Evolutionary conservation across 1,284 basidiomycete species (phyloP).

Genomic region (Rhizopogon parksii): DNA sequence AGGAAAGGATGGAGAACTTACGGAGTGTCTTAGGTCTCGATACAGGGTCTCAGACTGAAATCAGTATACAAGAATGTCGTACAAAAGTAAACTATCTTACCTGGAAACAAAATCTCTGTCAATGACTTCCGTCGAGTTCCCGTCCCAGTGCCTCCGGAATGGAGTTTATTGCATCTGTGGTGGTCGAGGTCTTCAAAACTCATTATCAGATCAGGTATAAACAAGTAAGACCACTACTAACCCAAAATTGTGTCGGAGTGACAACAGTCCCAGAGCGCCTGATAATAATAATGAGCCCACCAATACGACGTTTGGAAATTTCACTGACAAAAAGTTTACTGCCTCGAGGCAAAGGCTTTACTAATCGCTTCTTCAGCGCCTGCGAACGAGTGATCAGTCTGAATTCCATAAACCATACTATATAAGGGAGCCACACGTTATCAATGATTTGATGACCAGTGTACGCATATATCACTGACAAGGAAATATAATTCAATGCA

Average conservation of each 20-base stretch:
- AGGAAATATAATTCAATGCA: not conserved
- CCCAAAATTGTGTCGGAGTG: constrained; percentile 27
- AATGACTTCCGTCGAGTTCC: not conserved
- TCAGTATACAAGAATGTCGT: not conserved
- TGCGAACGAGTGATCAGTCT: constrained; percentile 12
- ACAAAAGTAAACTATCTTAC: not conserved
- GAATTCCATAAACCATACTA: not conserved
- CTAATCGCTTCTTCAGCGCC: constrained; percentile 34
- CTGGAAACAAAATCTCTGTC: not conserved
- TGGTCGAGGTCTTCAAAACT: constrained; percentile 20
- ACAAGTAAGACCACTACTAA: not conserved
- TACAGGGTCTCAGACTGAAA: not conserved
- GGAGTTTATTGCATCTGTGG: constrained; percentile 16
- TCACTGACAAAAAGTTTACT: constrained; percentile 33
- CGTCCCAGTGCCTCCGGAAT: not conserved
- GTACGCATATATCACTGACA: constrained; percentile 18
- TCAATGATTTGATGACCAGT: constrained; percentile 27
- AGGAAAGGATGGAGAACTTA: not conserved
- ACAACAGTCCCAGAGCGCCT: constrained; percentile 26
- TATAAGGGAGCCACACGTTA: constrained; percentile 25
- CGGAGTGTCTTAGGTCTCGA: not conserved
- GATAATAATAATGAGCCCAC: not conserved
- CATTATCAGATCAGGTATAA: not conserved
- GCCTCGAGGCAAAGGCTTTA: constrained; percentile 35
- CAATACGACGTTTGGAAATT: not conserved